Percentiles rank a stretch among this genome's conserved stretches.
Conservation (phyloP, 2,329 filamentous ascomycete species). For the Myotisia sp. region DNA sequence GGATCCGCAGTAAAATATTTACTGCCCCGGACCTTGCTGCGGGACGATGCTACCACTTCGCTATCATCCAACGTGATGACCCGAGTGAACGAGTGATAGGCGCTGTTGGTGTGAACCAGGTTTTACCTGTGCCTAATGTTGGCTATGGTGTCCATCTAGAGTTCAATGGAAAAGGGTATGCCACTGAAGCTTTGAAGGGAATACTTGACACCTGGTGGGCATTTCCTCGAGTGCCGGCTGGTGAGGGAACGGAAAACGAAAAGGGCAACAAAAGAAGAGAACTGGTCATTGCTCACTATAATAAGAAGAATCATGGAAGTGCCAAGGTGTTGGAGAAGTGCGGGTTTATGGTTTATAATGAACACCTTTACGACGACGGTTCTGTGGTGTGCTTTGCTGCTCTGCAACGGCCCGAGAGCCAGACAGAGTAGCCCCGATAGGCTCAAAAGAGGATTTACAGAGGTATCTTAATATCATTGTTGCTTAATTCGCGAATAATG, state of each 20-base stretch:
- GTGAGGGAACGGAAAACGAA: neutral
- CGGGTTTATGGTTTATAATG: slow-evolving; percentile 9
- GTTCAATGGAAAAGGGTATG: slow-evolving; percentile 10
- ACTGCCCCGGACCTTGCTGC: slow-evolving; percentile 4
- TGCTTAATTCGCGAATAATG: too few species aligned
- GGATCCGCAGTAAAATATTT: too few species aligned
- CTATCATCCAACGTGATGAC: slow-evolving; percentile 5
- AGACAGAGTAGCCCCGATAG: too few species aligned
- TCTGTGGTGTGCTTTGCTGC: slow-evolving; percentile 3
- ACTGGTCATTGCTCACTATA: slow-evolving; percentile 6
- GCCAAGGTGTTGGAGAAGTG: slow-evolving; percentile 9
- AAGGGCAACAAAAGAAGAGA: slow-evolving; percentile 1
- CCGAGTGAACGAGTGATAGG: slow-evolving; percentile 8
- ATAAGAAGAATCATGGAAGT: slow-evolving; percentile 8
- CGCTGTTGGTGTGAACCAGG: slow-evolving; percentile 7
- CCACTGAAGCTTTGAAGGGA: slow-evolving; percentile 8
- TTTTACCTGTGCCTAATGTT: slow-evolving; percentile 9
- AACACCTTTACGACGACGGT: slow-evolving; percentile 4
- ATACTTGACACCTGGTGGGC: slow-evolving; percentile 10
- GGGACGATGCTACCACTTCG: slow-evolving; percentile 7
- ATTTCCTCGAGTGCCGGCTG: slow-evolving; percentile 3
- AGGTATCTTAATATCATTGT: too few species aligned
- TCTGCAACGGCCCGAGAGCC: slow-evolving; percentile 1
- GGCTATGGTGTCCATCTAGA: slow-evolving; percentile 9
- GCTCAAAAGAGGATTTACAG: too few species aligned